These are phyloP conservation scores for Blastobotrys ciferrii DNA, from an alignment of 1,139 yeast genomes.

Conservation along the genomic window DNA sequence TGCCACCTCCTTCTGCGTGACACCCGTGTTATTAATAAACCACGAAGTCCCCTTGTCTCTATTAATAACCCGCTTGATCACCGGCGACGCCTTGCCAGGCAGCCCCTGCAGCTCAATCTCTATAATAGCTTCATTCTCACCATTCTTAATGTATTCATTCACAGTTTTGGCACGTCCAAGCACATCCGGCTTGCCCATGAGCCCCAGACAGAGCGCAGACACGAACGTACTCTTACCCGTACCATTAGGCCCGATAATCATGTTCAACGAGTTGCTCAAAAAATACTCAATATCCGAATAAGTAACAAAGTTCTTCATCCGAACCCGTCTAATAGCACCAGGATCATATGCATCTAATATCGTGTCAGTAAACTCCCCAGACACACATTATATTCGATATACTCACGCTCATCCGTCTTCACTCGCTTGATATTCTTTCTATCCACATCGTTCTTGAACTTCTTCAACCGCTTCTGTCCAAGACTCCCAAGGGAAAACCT, in stretches of 20 bases:
- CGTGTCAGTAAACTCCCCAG: not conserved
- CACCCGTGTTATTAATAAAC: slow-evolving; percentile 48
- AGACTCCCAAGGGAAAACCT: not conserved
- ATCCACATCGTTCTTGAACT: not conserved
- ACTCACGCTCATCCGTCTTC: not conserved
- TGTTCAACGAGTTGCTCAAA: slow-evolving; percentile 79
- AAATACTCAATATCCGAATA: slow-evolving; percentile 73
- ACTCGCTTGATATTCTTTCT: not conserved
- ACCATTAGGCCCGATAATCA: slow-evolving; percentile 97
- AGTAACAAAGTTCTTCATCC: slow-evolving; percentile 76
- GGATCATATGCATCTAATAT: slow-evolving; percentile 35
- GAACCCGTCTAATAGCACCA: slow-evolving; percentile 70
- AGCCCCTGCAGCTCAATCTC: slow-evolving; percentile 62
- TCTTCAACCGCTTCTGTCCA: not conserved
- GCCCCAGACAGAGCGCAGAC: slow-evolving; percentile 87
- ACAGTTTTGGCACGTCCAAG: slow-evolving; percentile 74
- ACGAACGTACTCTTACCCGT: slow-evolving; percentile 94
- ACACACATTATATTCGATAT: not conserved
- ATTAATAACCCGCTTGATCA: slow-evolving; percentile 43
- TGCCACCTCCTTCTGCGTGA: slow-evolving; percentile 49
- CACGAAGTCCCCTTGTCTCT: slow-evolving; percentile 54
- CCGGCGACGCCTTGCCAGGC: slow-evolving; percentile 35
- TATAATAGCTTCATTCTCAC: slow-evolving; percentile 54
- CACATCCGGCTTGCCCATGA: slow-evolving; percentile 76
- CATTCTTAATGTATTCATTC: slow-evolving; percentile 74